Evolutionary conservation across 2,329 filamentous ascomycete genomes (phyloP), one percentile per base, ranked within the genome.

Genomic region (Elsinoe batatas): DNA sequence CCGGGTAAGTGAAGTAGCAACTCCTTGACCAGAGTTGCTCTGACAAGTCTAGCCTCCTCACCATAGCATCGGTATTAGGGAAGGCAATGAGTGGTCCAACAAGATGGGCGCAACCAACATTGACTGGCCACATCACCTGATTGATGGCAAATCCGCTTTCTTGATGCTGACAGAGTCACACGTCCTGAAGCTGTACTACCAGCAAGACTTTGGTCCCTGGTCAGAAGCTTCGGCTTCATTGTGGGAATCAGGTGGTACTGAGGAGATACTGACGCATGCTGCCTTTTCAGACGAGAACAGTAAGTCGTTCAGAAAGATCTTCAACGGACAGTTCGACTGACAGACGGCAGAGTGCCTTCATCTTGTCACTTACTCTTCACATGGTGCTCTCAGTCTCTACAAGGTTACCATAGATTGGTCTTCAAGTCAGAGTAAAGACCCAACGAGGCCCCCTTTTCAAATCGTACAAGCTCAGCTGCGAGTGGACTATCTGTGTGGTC

Each of bases 401-500:
- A 83, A 83, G 55, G 78, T 93, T 17, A 74, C 79, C 17, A 83
- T 94, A 49, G 79, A 83, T 57, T 96, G 91, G 90, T 85, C 81
- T 50, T 69, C 77, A 6, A 60, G 68, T 3, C 74, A 67, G 54
- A 61, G 61, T 77, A 59, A 56, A 3, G 46, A 58, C 37, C 61
- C 53, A 1, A 18, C 40, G 2, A 43, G 43, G n/a, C 42, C 50
- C 7, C 26, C 26, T 11, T 26, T 56, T 7, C 47, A 38, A 10
- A 55, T 40, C 15, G 50, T 55, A 18, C 42, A 37, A 17, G 50
- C 56, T 10, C 42, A 55, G 12, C 17, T 58, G 7, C 59, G 64
- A 12, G 59, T 67, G 36, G 61, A 60, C 17, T 64, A 63, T 57
- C 58, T 66, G 54, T 62, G 60, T 18, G 59, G 61, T n/a, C 50